Evolutionary conservation across 2,329 filamentous ascomycete genomes (phyloP).

Genomic region (Torrubiellomyces zombiae): DNA sequence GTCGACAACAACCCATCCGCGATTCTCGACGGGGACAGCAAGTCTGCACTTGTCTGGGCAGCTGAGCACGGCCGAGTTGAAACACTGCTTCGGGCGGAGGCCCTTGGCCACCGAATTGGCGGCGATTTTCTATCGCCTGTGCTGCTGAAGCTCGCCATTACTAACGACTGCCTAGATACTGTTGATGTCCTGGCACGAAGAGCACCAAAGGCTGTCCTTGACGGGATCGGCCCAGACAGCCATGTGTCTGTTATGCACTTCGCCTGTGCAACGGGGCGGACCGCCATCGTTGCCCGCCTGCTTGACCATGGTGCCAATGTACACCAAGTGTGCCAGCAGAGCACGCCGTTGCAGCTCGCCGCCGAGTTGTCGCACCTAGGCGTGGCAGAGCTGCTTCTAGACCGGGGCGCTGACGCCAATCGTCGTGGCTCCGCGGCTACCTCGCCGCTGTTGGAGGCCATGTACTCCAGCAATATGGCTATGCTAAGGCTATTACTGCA

Average conservation of each 20-base stretch:
- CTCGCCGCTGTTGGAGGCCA: no score
- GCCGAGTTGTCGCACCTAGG: slow-evolving; percentile 1
- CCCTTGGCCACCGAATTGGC: no score
- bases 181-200: no score
- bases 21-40: no score
- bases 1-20: not conserved
- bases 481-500: no score
- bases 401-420: slow-evolving; percentile 1
- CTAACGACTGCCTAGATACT: no score
- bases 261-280: slow-evolving; percentile 3
- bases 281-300: slow-evolving; percentile 2
- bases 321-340: slow-evolving; percentile 2
- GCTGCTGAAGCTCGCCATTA: slow-evolving; percentile 3
- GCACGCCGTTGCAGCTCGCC: slow-evolving; percentile 2
- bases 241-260: no score
- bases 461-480: no score
- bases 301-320: slow-evolving; percentile 4
- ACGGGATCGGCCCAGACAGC: no score
- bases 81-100: slow-evolving; percentile 2
- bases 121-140: no score
- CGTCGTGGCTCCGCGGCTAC: no score
- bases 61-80: slow-evolving; percentile 2
- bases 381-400: slow-evolving; percentile 1
- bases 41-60: slow-evolving; percentile 3
- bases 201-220: no score